Conservation (phyloP, 495 filamentous ascomycete species). For the Aspergillus leporis region DNA sequence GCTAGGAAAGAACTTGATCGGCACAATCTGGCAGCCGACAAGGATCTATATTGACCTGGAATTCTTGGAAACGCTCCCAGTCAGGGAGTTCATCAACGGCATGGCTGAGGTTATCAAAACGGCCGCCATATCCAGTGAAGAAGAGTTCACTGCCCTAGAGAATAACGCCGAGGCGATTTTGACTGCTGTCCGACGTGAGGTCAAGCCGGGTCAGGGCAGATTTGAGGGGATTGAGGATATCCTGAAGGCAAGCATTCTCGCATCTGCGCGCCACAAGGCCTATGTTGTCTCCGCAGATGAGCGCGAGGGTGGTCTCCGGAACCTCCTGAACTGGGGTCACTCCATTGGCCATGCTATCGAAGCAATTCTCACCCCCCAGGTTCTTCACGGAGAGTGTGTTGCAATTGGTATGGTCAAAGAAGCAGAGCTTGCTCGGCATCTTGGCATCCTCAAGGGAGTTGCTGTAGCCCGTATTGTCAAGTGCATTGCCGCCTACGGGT, state of each 20-base stretch:
- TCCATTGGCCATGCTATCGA: constrained; percentile 98
- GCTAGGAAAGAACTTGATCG: constrained; percentile 95
- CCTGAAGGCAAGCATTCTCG: constrained; percentile 83
- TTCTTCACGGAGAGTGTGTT: constrained; percentile 93
- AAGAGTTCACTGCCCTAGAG: constrained; percentile 84
- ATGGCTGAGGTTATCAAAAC: constrained; percentile 99
- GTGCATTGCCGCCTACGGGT: constrained; percentile 87
- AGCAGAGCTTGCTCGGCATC: constrained; percentile 85
- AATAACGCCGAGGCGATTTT: constrained; percentile 75
- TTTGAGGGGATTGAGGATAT: constrained; percentile 71
- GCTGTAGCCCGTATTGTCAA: constrained; percentile 89
- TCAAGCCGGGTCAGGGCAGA: constrained; percentile 53
- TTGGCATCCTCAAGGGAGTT: constrained; percentile 82
- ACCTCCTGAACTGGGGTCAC: constrained; percentile 96
- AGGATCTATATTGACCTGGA: constrained; percentile 91
- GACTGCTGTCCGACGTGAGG: constrained; percentile 62
- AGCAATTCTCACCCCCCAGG: constrained; percentile 91
- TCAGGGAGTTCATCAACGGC: constrained; percentile 94
- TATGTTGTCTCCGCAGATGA: constrained; percentile 92
- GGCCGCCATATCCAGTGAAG: constrained; percentile 90
- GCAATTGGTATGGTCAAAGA: constrained; percentile 99
- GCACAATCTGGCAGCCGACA: constrained; percentile 93
- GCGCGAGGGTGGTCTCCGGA: constrained; percentile 89
- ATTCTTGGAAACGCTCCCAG: constrained; percentile 89
- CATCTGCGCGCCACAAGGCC: constrained; percentile 87